Base-by-base conservation (phyloP, 78 protist genomes). In the Dictyostelium discoideum region DNA sequence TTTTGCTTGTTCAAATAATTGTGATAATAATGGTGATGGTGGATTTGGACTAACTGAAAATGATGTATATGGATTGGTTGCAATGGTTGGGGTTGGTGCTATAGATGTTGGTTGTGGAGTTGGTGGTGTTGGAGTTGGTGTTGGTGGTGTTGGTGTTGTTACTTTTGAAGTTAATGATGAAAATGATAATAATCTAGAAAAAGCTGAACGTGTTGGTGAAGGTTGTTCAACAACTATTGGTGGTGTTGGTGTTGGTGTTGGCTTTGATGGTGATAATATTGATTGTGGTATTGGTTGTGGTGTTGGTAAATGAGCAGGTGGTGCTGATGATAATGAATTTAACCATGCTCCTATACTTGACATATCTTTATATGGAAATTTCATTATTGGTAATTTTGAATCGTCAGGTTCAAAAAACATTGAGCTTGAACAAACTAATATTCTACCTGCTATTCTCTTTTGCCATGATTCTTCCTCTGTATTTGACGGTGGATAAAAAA, bases 401-500 rank as follows among this genome's bases (percentile, higher is more conserved):
- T 96, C 96, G 57, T 96, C 95, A 5, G 97, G 96, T 44, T 93
- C 97, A 50, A 96, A 96, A 65, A 96, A 93, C 69, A 96, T 81
- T 18, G 97, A 96, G 67, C 39, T 63, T n/a, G 96, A 89, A 78
- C 97, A 96, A 79, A 96, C 84, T 26, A 85, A 48, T 24, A 96
- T 67, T 54, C 97, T 83, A 29, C 97, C 97, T 24, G 72, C 82
- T 18, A 92, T 18, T 77, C 81, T 72, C 32, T 93, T 96, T 7
- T 37, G 13, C 72, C 72, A 86, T 40, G 96, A 85, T 8, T 82
- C 88, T 46, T 85, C 92, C 13, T 93, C 96, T 13, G 84, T 42
- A 5, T 60, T 54, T 32, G 89, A 76, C 14, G 92, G 92, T 29
- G 97, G 96, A 63, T 86, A 93, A 60, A 67, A 92, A 6, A 65